phyloP scores from a whole-genome alignment of 306 rosid genomes.

The Abrus precatorius region DNA sequence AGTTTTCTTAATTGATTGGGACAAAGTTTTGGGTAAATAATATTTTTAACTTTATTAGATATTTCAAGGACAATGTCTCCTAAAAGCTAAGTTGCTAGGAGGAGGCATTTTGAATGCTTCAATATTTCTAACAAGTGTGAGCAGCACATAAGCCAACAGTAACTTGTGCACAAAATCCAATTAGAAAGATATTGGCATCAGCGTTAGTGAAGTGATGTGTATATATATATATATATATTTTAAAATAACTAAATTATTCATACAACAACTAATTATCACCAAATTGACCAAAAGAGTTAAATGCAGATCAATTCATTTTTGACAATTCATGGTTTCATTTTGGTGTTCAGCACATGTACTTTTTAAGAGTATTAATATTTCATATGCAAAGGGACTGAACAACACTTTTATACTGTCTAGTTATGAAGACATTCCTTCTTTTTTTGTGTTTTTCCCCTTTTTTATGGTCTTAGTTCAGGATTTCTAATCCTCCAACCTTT shows the following conservation, averaged over 20 bases:
- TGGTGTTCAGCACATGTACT: neutral
- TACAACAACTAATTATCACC: too few species aligned
- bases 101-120: neutral
- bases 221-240: too few species aligned
- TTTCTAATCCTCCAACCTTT: neutral
- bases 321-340: neutral
- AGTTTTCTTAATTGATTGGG: neutral
- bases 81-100: neutral
- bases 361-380: neutral
- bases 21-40: neutral
- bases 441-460: neutral
- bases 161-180: neutral
- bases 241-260: too few species aligned
- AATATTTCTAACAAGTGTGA: neutral
- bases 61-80: neutral
- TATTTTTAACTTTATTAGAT: neutral
- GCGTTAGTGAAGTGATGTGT: too few species aligned
- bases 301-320: too few species aligned
- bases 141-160: neutral
- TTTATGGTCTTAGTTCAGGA: neutral
- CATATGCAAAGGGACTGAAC: neutral
- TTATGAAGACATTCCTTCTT: too few species aligned
- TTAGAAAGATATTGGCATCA: neutral
- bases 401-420: neutral
- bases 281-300: too few species aligned